These are phyloP conservation scores for Pseudotsuga menziesii DNA, from an alignment of 75 land plant genomes.

Conservation along the genomic window DNA sequence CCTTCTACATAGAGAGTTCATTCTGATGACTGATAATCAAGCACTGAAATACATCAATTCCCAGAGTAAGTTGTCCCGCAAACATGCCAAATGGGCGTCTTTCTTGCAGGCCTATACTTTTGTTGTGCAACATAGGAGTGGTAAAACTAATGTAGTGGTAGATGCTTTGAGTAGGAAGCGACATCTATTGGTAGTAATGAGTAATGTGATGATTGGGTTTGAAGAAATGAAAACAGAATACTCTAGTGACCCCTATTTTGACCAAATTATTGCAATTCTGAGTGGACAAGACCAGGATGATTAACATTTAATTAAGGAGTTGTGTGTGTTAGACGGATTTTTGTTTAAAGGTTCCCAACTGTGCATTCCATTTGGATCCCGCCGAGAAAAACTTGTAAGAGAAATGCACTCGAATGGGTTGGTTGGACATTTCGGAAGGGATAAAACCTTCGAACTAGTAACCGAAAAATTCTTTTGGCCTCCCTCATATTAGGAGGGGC, in stretches of 20 bases:
- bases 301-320: not conserved
- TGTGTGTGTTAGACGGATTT: not conserved
- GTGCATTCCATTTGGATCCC: constrained; percentile 4
- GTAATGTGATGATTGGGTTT: not conserved
- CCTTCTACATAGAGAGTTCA: not conserved
- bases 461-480: constrained; percentile 15
- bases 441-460: constrained; percentile 14
- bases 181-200: no score
- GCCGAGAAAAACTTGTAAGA: not conserved
- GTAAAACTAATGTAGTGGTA: not conserved
- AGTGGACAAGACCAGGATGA: no score
- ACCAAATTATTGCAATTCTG: not conserved
- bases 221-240: not conserved
- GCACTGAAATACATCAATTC: not conserved
- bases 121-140: not conserved
- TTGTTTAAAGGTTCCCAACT: not conserved
- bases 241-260: not conserved
- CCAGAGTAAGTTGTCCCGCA: not conserved
- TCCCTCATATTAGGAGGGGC: constrained; percentile 1
- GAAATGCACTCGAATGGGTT: constrained; percentile 15
- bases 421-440: constrained; percentile 11
- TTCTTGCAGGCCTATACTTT: not conserved
- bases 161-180: not conserved
- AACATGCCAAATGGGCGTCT: not conserved
- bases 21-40: not conserved